A percentile compares a stretch with the other conserved stretches of the same genome.
Conservation (phyloP, 306 rosid genomes). For the Geum urbanum region DNA sequence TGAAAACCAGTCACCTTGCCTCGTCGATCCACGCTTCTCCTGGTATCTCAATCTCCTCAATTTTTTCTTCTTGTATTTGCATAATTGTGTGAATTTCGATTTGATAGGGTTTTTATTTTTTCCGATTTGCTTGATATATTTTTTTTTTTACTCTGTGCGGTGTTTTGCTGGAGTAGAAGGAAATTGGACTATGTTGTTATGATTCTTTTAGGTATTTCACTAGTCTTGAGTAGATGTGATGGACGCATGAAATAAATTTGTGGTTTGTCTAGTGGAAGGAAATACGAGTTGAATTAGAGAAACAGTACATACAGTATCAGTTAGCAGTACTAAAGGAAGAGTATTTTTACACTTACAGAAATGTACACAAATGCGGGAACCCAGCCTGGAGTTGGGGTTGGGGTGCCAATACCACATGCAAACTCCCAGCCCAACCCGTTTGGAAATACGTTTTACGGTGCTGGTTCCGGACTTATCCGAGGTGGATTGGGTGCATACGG, state of each 20-base stretch:
- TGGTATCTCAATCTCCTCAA: neutral
- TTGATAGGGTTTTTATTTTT: neutral
- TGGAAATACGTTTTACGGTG: slow-evolving; percentile 81
- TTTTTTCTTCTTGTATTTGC: neutral
- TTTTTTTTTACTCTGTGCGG: neutral
- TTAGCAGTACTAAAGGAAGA: too few relatives aligned
- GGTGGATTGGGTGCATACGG: slow-evolving; percentile 98
- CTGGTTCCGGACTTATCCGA: slow-evolving; percentile 91
- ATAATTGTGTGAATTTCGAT: neutral
- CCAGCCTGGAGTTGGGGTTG: slow-evolving; percentile 33
- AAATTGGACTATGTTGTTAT: neutral
- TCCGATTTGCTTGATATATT: neutral
- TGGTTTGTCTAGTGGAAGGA: neutral
- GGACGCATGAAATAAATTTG: too few relatives aligned
- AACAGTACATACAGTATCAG: too few relatives aligned
- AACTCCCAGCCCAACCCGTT: slow-evolving; percentile 74
- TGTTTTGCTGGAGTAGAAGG: neutral
- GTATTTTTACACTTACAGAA: slow-evolving; percentile 24
- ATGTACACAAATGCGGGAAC: slow-evolving; percentile 70
- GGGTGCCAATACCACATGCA: slow-evolving; percentile 42
- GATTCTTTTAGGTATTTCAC: too few relatives aligned
- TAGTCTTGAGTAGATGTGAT: too few relatives aligned
- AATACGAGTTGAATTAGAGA: neutral
- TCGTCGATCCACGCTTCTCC: neutral
- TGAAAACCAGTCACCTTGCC: neutral